Conservation (phyloP, 1,139 yeast genomes). For the Geotrichum australiense region DNA sequence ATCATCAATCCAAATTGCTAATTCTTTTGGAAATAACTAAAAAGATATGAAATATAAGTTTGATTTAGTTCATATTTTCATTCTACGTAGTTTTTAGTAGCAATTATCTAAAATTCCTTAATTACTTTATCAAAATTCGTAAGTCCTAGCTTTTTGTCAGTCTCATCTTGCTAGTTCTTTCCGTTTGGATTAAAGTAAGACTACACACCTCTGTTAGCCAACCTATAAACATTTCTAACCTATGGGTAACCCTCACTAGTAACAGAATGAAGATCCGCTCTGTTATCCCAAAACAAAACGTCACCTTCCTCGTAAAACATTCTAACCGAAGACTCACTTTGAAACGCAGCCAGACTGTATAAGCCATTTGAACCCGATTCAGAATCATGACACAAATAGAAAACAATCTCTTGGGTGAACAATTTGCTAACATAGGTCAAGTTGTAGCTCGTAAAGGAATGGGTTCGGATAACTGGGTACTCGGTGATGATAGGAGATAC, state of each 20-base stretch:
- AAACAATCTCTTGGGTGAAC: conserved; percentile 39
- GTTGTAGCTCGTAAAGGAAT: conserved; percentile 46
- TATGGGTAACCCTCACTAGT: conserved; percentile 15
- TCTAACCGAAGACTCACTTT: conserved; percentile 38
- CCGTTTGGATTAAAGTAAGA: conserved; percentile 48
- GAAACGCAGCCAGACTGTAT: conserved; percentile 39
- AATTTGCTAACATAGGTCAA: conserved; percentile 38
- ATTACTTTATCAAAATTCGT: too few species aligned
- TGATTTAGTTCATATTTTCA: too few species aligned
- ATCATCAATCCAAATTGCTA: too few species aligned
- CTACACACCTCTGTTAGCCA: conserved; percentile 49
- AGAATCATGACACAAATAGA: conserved; percentile 34
- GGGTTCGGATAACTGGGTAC: conserved; percentile 43
- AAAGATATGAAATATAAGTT: too few species aligned
- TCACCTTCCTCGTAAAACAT: conserved; percentile 52
- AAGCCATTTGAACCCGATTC: conserved; percentile 38
- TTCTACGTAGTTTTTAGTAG: too few species aligned
- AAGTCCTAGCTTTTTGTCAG: background rate
- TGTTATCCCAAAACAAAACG: conserved; percentile 41
- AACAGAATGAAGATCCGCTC: conserved; percentile 31
- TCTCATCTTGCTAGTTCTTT: conserved; percentile 49
- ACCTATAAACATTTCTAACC: conserved; percentile 53
- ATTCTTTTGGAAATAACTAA: too few species aligned
- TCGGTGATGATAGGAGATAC: conserved; percentile 30
- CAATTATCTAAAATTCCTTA: too few species aligned